Conservation (phyloP, 139 green algal species). For the Pleodorina starrii region DNA sequence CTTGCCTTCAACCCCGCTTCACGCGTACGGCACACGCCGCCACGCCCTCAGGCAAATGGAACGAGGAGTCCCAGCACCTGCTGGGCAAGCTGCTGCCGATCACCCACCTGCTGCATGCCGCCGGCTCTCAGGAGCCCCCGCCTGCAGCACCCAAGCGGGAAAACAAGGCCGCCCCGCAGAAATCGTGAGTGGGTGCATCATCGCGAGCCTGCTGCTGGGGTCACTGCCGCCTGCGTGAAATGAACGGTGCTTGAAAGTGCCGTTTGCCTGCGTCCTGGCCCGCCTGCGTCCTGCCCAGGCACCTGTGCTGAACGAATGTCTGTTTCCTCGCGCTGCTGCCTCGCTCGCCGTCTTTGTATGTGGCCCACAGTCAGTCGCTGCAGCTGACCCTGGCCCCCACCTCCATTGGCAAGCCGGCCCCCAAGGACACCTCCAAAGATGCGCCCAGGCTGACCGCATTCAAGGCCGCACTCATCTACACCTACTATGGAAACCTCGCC, state of each 20-base stretch:
- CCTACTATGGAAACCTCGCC: conserved; percentile 50
- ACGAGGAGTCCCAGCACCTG: conserved; percentile 55
- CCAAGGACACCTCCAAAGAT: background rate
- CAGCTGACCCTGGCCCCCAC: conserved; percentile 43
- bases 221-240: background rate
- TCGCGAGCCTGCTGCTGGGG: background rate
- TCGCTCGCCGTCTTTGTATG: background rate
- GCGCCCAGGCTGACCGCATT: background rate
- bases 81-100: conserved; percentile 65
- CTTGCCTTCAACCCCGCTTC: background rate
- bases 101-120: conserved; percentile 68
- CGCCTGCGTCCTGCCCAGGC: background rate
- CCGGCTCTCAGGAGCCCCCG: conserved; percentile 61
- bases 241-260: background rate
- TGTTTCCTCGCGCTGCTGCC: background rate
- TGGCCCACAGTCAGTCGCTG: conserved; percentile 22
- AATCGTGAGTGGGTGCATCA: conserved; percentile 15
- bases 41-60: conserved; percentile 58
- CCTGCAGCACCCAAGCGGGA: conserved; percentile 40
- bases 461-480: conserved; percentile 53
- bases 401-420: background rate
- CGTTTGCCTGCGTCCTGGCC: no score
- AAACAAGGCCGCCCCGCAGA: background rate
- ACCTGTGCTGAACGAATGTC: background rate
- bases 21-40: no score